Base-by-base conservation (phyloP, 2,329 filamentous ascomycete species). In the Blumeria hordei region DNA sequence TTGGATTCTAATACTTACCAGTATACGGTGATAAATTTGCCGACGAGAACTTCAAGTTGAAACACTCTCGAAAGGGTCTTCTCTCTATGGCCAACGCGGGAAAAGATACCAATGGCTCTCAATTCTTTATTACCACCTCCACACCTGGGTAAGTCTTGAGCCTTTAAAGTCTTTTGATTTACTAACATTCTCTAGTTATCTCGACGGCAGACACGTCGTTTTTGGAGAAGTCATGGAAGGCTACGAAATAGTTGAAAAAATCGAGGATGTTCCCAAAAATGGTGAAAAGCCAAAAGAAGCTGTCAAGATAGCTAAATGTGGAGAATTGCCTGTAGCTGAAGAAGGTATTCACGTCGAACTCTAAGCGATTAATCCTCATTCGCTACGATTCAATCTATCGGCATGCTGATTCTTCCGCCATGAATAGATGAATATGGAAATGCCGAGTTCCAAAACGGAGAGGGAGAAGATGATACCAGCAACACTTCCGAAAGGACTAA, bases 281-380 rank as follows among this genome's bases (percentile, higher is more conserved):
- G 76, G 77, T 62, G 83, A 88, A 72, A 83, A 79, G 71, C 86
- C 86, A 33, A 66, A 67, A 59, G 70, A 80, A 70, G 66, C 73
- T 18, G 74, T 92, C 70, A 88, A 80, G 74, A 87, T 93, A 65
- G 75, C 69, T 67, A 85, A 88, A 77, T 86, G 83, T 70, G 86
- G 86, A 69, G 85, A 90, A 75, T 73, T 92, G 63, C 76, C 81
- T 68, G 81, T 88, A 61, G 83, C 85, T 68, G 74, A 79, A 74
- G 86, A 92, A 92, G 86, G 86, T 92, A 90, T 87, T 74, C 83
- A 88, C 72, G 77, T 81, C 72, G 85, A 92, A 72, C 83, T 92
- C 70, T 92, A 83, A 77, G 73, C 67, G 62, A 58, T 59, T 59
- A 60, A 58, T 58, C 51, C 59, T 59, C 55, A 55, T 55, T 55